Evolutionary conservation across 164 flowering plant species (phyloP), one percentile per base, ranked within the genome.

Genomic region (Platanus orientalis): DNA sequence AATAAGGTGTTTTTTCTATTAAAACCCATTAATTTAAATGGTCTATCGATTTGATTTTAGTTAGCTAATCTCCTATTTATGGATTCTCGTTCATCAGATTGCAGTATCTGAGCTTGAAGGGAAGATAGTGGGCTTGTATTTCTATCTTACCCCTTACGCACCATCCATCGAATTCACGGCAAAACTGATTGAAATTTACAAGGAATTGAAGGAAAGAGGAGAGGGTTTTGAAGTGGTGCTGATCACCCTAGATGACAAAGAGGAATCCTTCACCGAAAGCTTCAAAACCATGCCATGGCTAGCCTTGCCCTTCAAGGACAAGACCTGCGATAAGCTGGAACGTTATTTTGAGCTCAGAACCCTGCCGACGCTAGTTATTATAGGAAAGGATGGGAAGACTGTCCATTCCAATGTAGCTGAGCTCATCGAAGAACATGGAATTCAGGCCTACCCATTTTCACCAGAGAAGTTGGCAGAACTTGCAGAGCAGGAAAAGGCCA

Each of bases 381-480:
- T 84, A 34, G 90, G 84, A 17, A 75, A 73, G 1, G 84, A 85
- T 66, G 87, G 87, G 44, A 85, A 83, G 54, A 83, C 85, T 54
- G 57, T 83, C 14, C 73, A 79, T 34, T 27, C 73, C 3, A 78
- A 85, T 63, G 87, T 72, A 23, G 85, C 64, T 34, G 83, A 81
- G 40, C 65, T 76, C 14, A 69, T 83, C 28, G 78, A 80, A 70
- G 80, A 80, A 40, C 79, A 84, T 58, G 89, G 89, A 7, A 26
- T 61, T 47, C 13, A 20, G 13, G 86, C 83, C 10, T 84, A 73
- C 45, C 89, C 89, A 20, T 84, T 81, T 54, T 78, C 85, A 7
- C 76, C 79, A 2, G 83, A 80, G 56, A 84, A 70, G 63, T 68
- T 84, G 64, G 71, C 62, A 7, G 79, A 78, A 77, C 84, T 81